Base-by-base conservation (phyloP, 306 rosid genomes). In the Herpetospermum pedunculosum region DNA sequence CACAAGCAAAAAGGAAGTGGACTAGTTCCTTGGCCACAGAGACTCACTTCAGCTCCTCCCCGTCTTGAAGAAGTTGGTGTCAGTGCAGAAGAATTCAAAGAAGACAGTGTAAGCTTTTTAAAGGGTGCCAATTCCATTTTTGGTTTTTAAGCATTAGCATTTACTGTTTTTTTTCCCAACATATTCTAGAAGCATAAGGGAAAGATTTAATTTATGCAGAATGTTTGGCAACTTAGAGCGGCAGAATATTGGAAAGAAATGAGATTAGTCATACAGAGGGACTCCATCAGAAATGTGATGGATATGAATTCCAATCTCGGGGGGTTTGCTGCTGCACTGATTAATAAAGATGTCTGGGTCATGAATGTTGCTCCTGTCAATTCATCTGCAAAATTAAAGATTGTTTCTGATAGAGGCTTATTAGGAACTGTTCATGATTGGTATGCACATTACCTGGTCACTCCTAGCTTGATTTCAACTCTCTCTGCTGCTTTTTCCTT, bases 301-400 rank as follows among this genome's bases (percentile, higher is more conserved):
- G 91, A 87, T 73, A 87, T 87, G 91, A 84, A 87, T 81, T 87
- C 91, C 70, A 77, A 87, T 76, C 84, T 84, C 62, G 88, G 91
- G 29, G 88, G 91, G 43, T 87, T 87, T 79, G 91, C 87, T 58
- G 82, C 91, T 78, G 87, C 87, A 69, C 76, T 87, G 65, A 48
- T 50, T 75, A 79, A 77, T 48, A 77, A 80, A 75, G 85, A 84
- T 19, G 81, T 84, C 44, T 84, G 91, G 91, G 91, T 87, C 67
- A 87, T 87, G 91, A 87, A 87, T 78, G 85, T 87, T 34, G 81
- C 87, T 77, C 80, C 91, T 78, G 82, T 77, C 57, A 50, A 49
- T 74, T 78, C 77, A 25, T 87, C 87, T 60, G 75, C 84, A 67
- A 82, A 76, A 67, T 70, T 79, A 49, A 87, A 87, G 83, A 87